Percentiles rank a stretch among this genome's conserved stretches.
phyloP scores from a whole-genome alignment of 2,329 filamentous ascomycete species.

The Penicillium sp. region DNA sequence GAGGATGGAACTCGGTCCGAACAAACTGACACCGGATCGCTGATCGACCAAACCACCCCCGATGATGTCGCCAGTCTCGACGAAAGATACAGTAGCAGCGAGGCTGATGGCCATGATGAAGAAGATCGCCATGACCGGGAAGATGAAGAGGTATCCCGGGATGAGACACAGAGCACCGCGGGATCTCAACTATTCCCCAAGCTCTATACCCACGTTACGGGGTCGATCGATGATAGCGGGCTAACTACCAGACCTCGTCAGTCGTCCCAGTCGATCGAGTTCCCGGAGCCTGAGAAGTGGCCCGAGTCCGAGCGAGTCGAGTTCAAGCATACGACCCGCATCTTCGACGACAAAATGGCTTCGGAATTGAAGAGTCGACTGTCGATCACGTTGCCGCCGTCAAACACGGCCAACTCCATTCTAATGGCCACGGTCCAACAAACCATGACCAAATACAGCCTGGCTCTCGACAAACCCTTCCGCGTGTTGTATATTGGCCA shows the following conservation, averaged over 20 bases:
- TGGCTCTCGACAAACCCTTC: constrained; percentile 44
- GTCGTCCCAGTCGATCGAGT: constrained; percentile 41
- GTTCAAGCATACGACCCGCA: constrained; percentile 43
- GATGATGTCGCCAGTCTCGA: constrained; percentile 48
- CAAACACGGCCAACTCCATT: constrained; percentile 28
- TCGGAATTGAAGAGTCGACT: constrained; percentile 29
- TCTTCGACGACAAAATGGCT: constrained; percentile 34
- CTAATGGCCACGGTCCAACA: constrained; percentile 45
- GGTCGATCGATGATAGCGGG: constrained; percentile 36
- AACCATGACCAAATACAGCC: constrained; percentile 41
- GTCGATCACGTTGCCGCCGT: constrained; percentile 9
- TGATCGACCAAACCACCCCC: constrained; percentile 42
- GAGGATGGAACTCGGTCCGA: constrained; percentile 47
- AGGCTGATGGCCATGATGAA: constrained; percentile 35
- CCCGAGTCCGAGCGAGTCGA: constrained; percentile 40
- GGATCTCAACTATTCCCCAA: constrained; percentile 32
- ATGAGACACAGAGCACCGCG: constrained; percentile 25
- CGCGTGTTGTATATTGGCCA: constrained; percentile 46
- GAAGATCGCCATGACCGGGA: constrained; percentile 27
- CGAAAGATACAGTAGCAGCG: constrained; percentile 39
- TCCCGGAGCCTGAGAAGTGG: constrained; percentile 43
- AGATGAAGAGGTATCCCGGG: constrained; percentile 22
- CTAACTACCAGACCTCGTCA: constrained; percentile 35
- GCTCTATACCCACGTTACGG: constrained; percentile 27
- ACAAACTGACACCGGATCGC: constrained; percentile 43